Evolutionary conservation across 2,329 filamentous ascomycete species (phyloP), one percentile per base, ranked within the genome.

Genomic region (Fusarium incarnatum): DNA sequence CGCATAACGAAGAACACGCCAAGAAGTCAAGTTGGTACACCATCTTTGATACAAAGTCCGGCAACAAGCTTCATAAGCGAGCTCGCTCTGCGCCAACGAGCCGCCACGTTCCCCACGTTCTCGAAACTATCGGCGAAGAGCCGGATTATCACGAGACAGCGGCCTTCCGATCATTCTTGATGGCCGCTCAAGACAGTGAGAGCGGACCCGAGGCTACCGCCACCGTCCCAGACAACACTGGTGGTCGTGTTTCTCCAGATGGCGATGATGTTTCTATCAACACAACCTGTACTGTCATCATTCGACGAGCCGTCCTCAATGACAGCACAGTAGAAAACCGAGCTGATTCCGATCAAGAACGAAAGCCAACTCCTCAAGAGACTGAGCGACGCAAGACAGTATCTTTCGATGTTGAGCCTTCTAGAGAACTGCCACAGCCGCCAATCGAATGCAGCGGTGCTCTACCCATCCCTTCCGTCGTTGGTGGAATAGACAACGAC

Each of bases 21-120:
- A 49, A 11, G 7, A 67, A 56, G 25, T 56, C 53, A 15, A 12
- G 47, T 4, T 67, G 55, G 68, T 15, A 40, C 18, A 23, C 12
- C 11, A 9, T 70, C 6, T 70, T 70, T 13, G 62, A 70, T 16
- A 67, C 55, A 4, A 64, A 60, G 25, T 55, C 67, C 10, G 68
- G 68, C 1, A 64, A 64, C 8, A 70, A 70, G 15, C 58, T 70
- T 2, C 67, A 67, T 13, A 70, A 67, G 25, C 67, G 67, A 16
- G 20, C 47, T 15, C 66, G 57, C 15, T 70, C 68, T 4, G 63
- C 56, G 4, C 68, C 67, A 3, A 40, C 27, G 4, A 44, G 41
- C 18, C 12, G 8, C 4, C 37, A 62, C 4, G n/a, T 42, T 16
- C 47, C 46, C 3, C 48, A 57, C 20, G 18, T 34, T 5, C 66